Conservation (phyloP, 257 asterid species). For the Voacanga thouarsii region DNA sequence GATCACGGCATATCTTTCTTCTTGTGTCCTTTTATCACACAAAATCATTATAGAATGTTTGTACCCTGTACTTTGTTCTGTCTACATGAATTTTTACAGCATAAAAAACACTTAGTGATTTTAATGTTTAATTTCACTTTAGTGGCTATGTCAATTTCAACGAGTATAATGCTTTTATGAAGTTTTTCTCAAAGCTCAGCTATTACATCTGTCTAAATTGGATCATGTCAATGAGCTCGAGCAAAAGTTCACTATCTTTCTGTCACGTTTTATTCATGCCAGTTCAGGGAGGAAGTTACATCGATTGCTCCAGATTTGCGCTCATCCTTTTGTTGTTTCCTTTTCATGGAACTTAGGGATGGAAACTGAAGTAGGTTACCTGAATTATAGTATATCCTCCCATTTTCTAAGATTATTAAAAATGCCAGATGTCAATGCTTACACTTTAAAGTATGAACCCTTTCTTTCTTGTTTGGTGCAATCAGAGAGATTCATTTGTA, state of each 20-base stretch:
- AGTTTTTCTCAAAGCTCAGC: no score
- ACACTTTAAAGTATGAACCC: background rate
- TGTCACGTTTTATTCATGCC: background rate
- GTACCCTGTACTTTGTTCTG: background rate
- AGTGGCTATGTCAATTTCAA: background rate
- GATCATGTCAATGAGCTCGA: background rate
- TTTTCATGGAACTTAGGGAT: background rate
- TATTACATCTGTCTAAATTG: background rate
- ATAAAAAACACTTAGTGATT: background rate
- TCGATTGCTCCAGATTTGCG: no score
- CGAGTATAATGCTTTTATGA: background rate
- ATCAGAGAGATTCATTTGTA: background rate
- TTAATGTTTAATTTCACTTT: background rate
- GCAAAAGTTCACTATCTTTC: background rate
- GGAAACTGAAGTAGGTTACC: background rate
- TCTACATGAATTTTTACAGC: background rate
- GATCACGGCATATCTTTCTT: background rate
- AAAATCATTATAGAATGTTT: background rate
- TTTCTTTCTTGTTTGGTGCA: background rate
- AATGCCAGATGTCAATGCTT: background rate
- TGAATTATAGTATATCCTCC: background rate
- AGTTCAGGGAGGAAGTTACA: background rate
- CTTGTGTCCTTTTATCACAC: no score
- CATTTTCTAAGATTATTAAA: background rate
- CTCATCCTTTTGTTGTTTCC: background rate